These are phyloP conservation scores for Trifolium fragiferum DNA, from an alignment of 306 rosid genomes.

Conservation along the genomic window DNA sequence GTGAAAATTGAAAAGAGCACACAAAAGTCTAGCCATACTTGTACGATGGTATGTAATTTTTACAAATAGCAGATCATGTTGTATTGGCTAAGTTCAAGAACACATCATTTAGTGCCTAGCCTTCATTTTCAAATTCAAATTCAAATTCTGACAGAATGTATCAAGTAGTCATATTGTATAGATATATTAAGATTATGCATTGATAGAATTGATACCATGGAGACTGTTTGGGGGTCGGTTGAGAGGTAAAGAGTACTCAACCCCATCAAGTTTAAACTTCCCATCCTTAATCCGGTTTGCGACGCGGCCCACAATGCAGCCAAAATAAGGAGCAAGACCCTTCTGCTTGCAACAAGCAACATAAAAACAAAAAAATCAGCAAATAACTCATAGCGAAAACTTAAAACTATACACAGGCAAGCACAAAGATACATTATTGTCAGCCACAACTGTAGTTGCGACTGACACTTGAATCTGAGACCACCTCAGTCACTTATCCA, in stretches of 20 bases:
- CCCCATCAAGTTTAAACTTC: constrained; percentile 77
- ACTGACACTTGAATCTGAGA: neutral
- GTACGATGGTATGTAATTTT: too few relatives aligned
- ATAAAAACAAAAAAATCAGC: neutral
- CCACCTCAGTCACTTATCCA: neutral
- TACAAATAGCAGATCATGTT: too few relatives aligned
- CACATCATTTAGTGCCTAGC: too few relatives aligned
- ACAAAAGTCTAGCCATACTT: neutral
- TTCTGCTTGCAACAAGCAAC: constrained; percentile 55
- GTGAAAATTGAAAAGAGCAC: neutral
- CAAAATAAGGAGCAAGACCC: constrained; percentile 83
- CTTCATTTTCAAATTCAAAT: too few relatives aligned
- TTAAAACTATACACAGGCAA: neutral
- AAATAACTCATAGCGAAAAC: constrained; percentile 28
- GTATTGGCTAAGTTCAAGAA: too few relatives aligned
- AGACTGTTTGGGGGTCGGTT: constrained; percentile 92
- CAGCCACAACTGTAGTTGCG: neutral
- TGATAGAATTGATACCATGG: constrained; percentile 68
- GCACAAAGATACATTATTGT: neutral
- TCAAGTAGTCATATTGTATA: too few relatives aligned
- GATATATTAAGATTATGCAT: neutral
- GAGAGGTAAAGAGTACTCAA: constrained; percentile 71
- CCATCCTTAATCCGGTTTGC: constrained; percentile 92
- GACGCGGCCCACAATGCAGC: constrained; percentile 96
- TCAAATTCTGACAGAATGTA: too few relatives aligned